phyloP scores from a whole-genome alignment of 2,329 filamentous ascomycete species.

The Hypoxylon sp. region DNA sequence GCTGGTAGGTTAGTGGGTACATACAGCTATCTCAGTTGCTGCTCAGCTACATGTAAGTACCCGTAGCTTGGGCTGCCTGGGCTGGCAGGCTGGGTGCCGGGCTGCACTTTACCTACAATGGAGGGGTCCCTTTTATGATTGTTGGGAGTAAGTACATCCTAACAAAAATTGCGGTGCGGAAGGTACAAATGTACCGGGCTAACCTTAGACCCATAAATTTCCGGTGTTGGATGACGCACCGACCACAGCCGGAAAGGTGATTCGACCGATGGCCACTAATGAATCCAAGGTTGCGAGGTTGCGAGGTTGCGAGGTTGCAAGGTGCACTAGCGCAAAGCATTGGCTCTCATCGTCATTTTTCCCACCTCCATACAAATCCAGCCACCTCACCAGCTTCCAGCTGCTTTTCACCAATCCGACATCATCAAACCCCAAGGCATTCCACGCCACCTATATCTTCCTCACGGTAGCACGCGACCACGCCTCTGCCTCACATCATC shows the following conservation, averaged over 20 bases:
- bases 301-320: neutral
- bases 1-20: neutral
- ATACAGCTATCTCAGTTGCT: neutral
- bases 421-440: conserved; percentile 32
- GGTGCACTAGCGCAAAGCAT: conserved; percentile 18
- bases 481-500: conserved; percentile 20
- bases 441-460: conserved; percentile 27
- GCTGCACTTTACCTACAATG: no score
- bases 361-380: conserved; percentile 46
- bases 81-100: no score
- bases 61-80: neutral
- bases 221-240: conserved; percentile 31
- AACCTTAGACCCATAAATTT: conserved; percentile 11
- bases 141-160: no score
- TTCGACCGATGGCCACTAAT: neutral
- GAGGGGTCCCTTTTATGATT: no score
- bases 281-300: conserved; percentile 11
- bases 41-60: conserved; percentile 7
- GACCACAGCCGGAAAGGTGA: conserved; percentile 16
- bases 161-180: no score
- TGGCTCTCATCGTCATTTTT: conserved; percentile 46
- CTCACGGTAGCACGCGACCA: conserved; percentile 31
- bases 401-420: conserved; percentile 34
- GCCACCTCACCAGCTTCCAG: conserved; percentile 48
- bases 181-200: conserved; percentile 1